Conservation (phyloP, 495 filamentous ascomycete genomes). For the Penicillium canescens region DNA sequence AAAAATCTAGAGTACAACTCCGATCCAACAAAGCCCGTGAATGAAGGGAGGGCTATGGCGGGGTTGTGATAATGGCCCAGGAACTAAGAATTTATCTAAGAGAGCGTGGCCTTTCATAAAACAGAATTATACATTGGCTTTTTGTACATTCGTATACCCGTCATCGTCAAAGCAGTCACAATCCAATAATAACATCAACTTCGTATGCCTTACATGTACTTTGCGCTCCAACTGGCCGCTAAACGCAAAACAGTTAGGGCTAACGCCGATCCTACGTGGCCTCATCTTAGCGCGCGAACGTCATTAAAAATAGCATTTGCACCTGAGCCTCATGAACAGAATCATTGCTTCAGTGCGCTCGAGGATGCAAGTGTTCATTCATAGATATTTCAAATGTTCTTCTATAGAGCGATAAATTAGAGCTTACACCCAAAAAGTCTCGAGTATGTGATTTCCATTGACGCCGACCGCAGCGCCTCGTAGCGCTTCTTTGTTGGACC, state of each 20-base stretch:
- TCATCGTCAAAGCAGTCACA: background rate
- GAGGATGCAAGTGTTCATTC: background rate
- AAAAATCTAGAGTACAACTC: too few relatives aligned
- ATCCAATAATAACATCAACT: conserved; percentile 2
- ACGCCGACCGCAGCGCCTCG: background rate
- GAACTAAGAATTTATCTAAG: too few relatives aligned
- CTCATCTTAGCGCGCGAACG: conserved; percentile 1
- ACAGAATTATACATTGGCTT: background rate
- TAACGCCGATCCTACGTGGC: conserved; percentile 14
- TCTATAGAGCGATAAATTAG: background rate
- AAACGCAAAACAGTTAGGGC: conserved; percentile 13
- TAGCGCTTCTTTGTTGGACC: background rate
- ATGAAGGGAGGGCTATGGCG: too few relatives aligned
- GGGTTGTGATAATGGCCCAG: too few relatives aligned
- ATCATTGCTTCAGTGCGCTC: background rate
- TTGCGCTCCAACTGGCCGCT: background rate
- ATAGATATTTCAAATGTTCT: background rate
- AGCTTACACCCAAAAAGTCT: background rate
- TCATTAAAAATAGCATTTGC: conserved; percentile 2
- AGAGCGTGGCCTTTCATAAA: too few relatives aligned
- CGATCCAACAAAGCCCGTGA: too few relatives aligned
- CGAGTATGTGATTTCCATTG: background rate
- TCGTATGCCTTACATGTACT: background rate
- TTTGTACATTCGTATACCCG: background rate
- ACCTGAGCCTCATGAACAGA: conserved; percentile 1